Percentiles rank a stretch among this genome's conserved stretches.
Conservation (phyloP, 139 green algal species). For the Coccomyxa sp. region DNA sequence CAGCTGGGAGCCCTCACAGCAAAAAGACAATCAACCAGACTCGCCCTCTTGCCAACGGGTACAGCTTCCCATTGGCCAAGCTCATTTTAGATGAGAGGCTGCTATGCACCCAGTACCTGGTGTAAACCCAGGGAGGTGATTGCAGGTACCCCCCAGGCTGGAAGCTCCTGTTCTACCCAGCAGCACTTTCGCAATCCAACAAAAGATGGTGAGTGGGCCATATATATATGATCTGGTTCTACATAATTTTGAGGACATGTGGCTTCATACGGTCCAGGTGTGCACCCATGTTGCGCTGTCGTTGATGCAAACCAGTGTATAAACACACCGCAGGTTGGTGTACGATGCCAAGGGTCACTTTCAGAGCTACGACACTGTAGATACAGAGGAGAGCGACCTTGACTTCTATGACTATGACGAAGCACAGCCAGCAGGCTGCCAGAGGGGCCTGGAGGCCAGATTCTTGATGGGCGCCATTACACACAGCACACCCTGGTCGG, state of each 20-base stretch:
- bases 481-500: not conserved
- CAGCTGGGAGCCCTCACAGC: not conserved
- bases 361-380: not conserved
- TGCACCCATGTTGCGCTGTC: not conserved
- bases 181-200: not conserved
- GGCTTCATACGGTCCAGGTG: too few species aligned
- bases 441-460: not conserved
- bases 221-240: not conserved
- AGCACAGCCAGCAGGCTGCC: not conserved
- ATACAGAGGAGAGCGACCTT: not conserved
- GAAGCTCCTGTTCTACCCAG: not conserved
- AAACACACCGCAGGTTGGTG: too few species aligned
- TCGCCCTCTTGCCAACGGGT: not conserved
- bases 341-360: not conserved
- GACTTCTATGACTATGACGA: not conserved
- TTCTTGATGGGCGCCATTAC: not conserved
- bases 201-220: not conserved
- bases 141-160: too few species aligned
- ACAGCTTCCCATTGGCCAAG: too few species aligned
- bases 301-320: too few species aligned
- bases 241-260: not conserved
- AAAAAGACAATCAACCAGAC: not conserved
- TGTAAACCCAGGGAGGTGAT: too few species aligned
- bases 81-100: too few species aligned
- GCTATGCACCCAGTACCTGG: not conserved